Evolutionary conservation across 2,329 filamentous ascomycete species (phyloP), one percentile per base, ranked within the genome.

Genomic region (Nigrospora osmanthi): DNA sequence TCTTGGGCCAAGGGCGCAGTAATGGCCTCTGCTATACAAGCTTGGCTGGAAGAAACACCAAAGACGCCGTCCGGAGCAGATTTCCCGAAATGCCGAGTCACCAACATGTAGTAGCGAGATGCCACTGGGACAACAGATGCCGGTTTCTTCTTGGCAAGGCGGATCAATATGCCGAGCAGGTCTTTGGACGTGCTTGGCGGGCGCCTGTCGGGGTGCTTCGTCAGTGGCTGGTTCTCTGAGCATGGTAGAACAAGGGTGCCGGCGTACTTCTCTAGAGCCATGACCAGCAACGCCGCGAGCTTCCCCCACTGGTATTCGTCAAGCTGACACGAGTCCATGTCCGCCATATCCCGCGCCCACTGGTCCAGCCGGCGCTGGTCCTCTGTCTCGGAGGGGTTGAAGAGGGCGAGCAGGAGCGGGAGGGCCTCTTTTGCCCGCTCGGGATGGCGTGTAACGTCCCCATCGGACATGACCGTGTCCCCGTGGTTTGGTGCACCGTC

Each of bases 391-490:
- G 58, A 58, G 10, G 65, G 55, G 31, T 71, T 69, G 59, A 77
- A 79, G 50, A 77, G 69, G 12, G 68, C 64, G 17, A 77, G 58
- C 23, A 81, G 59, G 10, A 81, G 62, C 31, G 66, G 68, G 31
- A 75, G 62, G 39, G 71, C 73, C 35, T 57, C 52, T 6, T 62
- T 59, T 15, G 69, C 56, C 47, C 64, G 66, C 50, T 69, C 61
- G 2, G 53, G 48, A 6, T 46, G 19, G 12, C 13, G 13, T 3
- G 34, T 17, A 11, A 31, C 28, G 30, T 36, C 15, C 11, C 31
- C 42, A 16, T 19, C 35, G 19, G 31, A 30, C 16, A 31, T 15
- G 14, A 44, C 28, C 44, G 66, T 64, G 49, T 55, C 52, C 43
- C 55, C 57, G 10, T 28, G 6, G 23, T 7, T 28, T 10, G 23